Evolutionary conservation across 2,329 filamentous ascomycete genomes (phyloP).

Genomic region (Chaetomium olivaceum): DNA sequence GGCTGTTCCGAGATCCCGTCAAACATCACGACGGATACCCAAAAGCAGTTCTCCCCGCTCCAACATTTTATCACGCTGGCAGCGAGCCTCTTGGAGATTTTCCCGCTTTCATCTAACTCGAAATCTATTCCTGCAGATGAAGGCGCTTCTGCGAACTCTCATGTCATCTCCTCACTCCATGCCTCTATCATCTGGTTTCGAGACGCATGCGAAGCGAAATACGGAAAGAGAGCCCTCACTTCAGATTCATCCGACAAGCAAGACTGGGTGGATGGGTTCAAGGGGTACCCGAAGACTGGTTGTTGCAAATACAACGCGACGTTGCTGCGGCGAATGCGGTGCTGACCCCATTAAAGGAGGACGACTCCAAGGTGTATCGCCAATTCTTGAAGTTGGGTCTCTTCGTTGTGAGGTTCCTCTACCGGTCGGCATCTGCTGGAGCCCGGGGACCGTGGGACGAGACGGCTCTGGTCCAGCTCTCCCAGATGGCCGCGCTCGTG

Average conservation of each 20-base stretch:
- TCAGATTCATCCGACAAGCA: constrained; percentile 17
- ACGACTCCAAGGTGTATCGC: constrained; percentile 30
- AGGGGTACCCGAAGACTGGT: constrained; percentile 29
- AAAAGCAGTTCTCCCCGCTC: constrained; percentile 26
- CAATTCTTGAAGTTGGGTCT: constrained; percentile 44
- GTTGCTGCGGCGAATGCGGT: neutral
- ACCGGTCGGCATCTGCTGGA: constrained; percentile 35
- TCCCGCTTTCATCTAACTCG: constrained; percentile 24
- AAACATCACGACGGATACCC: constrained; percentile 27
- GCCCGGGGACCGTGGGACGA: constrained; percentile 26
- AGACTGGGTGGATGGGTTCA: constrained; percentile 31
- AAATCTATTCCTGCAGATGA: constrained; percentile 26
- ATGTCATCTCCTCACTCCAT: constrained; percentile 42
- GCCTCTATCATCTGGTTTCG: constrained; percentile 36
- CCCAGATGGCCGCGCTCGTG: constrained; percentile 36
- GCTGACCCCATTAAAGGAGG: constrained; percentile 10
- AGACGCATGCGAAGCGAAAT: constrained; percentile 42
- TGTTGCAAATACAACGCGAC: constrained; percentile 18
- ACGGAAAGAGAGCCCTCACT: constrained; percentile 21
- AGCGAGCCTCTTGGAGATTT: constrained; percentile 36
- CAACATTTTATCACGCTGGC: constrained; percentile 45
- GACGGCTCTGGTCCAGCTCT: constrained; percentile 32
- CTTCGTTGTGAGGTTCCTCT: constrained; percentile 44
- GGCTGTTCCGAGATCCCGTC: constrained; percentile 49
- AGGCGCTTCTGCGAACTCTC: constrained; percentile 39